A percentile compares a stretch with the other conserved stretches of the same genome.
phyloP scores from a whole-genome alignment of 441 rosid genomes.

The Syzygium syzygioides region DNA sequence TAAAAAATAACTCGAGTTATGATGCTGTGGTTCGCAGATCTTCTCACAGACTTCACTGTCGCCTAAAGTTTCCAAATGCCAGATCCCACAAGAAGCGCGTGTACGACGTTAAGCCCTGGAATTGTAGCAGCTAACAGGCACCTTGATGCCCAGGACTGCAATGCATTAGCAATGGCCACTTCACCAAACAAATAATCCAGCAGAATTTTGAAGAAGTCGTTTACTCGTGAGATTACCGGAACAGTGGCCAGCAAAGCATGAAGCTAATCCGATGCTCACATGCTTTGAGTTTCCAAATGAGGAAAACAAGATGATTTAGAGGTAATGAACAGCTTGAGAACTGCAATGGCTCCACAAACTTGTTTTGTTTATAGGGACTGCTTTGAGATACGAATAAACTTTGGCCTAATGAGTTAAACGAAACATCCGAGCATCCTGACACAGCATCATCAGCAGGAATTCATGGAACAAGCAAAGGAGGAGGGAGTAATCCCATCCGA shows the following conservation, averaged over 20 bases:
- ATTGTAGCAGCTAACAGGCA: slow-evolving; percentile 65
- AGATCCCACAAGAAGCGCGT: slow-evolving; percentile 68
- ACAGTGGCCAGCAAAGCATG: slow-evolving; percentile 93
- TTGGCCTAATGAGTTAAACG: not conserved
- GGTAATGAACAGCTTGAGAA: not conserved
- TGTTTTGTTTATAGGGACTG: not conserved
- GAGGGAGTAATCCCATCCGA: not conserved
- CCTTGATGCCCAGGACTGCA: slow-evolving; percentile 68
- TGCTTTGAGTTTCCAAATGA: slow-evolving; percentile 66
- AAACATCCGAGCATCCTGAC: not conserved
- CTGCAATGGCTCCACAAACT: not conserved
- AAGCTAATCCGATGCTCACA: slow-evolving; percentile 70
- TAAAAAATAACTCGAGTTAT: not conserved
- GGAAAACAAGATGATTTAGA: not conserved
- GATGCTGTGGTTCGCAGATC: slow-evolving; percentile 76
- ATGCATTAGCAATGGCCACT: slow-evolving; percentile 8
- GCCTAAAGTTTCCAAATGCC: slow-evolving; percentile 77
- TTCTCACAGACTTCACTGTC: slow-evolving; percentile 85
- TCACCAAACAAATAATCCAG: not conserved
- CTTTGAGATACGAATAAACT: not conserved
- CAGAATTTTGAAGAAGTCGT: not conserved
- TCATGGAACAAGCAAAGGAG: not conserved
- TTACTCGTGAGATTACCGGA: slow-evolving; percentile 46
- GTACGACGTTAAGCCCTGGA: slow-evolving; percentile 57
- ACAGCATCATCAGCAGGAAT: not conserved